Conservation (phyloP, 306 rosid species). For the Prunus mongolica region DNA sequence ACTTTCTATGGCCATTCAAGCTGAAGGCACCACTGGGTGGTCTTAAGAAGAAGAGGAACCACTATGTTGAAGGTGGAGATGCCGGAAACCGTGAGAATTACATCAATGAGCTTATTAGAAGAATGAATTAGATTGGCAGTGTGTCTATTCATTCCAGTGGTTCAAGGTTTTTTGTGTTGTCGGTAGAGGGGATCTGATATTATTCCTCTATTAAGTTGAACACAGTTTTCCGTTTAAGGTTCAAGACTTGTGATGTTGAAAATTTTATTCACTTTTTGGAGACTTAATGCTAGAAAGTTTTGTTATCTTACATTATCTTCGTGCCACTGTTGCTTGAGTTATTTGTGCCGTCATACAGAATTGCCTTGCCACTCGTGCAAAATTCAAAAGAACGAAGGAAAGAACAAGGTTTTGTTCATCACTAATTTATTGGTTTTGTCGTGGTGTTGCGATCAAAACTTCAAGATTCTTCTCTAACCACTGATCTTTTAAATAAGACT, state of each 20-base stretch:
- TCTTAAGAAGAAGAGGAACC: slow-evolving; percentile 86
- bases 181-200: slow-evolving; percentile 16
- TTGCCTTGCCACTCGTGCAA: neutral
- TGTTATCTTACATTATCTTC: slow-evolving; percentile 1
- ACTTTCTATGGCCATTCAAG: slow-evolving; percentile 92
- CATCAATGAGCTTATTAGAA: slow-evolving; percentile 80
- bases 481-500: too few relatives aligned
- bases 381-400: too few relatives aligned
- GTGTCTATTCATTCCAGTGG: neutral
- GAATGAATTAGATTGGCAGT: slow-evolving; percentile 52
- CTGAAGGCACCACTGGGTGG: slow-evolving; percentile 96
- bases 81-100: slow-evolving; percentile 88
- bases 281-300: slow-evolving; percentile 21
- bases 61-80: slow-evolving; percentile 93
- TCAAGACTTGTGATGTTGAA: slow-evolving; percentile 5
- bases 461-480: too few relatives aligned
- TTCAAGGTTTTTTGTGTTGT: neutral
- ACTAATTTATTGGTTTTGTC: too few relatives aligned
- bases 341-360: too few relatives aligned
- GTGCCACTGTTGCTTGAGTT: too few relatives aligned
- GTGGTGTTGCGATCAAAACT: too few relatives aligned
- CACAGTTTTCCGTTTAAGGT: neutral
- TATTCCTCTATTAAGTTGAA: neutral
- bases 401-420: too few relatives aligned
- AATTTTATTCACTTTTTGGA: neutral